Percentiles rank a stretch among this genome's conserved stretches.
Evolutionary conservation across 768 basidiomycete genomes (phyloP).

Genomic region (Pisolithus microcarpus): DNA sequence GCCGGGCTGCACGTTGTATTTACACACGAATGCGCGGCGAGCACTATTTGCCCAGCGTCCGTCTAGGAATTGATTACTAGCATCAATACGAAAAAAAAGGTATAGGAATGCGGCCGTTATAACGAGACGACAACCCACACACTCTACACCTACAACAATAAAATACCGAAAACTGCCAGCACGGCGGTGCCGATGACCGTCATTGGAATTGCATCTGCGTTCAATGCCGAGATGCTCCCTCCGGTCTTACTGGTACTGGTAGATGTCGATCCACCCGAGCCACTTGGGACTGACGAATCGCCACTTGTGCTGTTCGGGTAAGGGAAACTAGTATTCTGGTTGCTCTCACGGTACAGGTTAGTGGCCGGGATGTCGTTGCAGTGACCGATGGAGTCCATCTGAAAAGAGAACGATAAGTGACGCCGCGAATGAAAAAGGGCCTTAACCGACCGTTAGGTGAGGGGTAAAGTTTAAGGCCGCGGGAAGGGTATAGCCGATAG

Average conservation of each 20-base stretch:
- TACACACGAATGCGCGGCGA: no score
- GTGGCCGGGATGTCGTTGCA: slow-evolving; percentile 59
- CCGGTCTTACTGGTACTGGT: slow-evolving; percentile 3
- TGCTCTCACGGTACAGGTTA: slow-evolving; percentile 83
- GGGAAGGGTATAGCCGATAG: slow-evolving; percentile 79
- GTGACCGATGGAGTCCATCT: slow-evolving; percentile 70
- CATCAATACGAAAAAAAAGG: background rate
- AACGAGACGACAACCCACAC: background rate
- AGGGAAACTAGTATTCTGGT: slow-evolving; percentile 62
- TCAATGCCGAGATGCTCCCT: slow-evolving; percentile 5
- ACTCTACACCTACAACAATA: slow-evolving; percentile 7
- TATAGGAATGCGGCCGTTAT: background rate
- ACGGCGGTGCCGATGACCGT: slow-evolving; percentile 7
- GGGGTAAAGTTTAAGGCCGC: slow-evolving; percentile 63
- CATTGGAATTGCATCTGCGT: slow-evolving; percentile 9
- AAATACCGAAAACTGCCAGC: slow-evolving; percentile 7
- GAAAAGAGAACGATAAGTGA: slow-evolving; percentile 1
- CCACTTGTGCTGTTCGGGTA: slow-evolving; percentile 31
- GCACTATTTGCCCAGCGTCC: no score
- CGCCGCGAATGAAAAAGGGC: background rate
- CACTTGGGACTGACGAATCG: slow-evolving; percentile 8
- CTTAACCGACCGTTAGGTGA: slow-evolving; percentile 47
- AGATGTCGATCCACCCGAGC: slow-evolving; percentile 1
- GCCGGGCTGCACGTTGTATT: no score
- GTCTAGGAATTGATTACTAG: background rate